phyloP scores from a whole-genome alignment of 1,139 yeast species.

The Meyerozyma athensensis region DNA sequence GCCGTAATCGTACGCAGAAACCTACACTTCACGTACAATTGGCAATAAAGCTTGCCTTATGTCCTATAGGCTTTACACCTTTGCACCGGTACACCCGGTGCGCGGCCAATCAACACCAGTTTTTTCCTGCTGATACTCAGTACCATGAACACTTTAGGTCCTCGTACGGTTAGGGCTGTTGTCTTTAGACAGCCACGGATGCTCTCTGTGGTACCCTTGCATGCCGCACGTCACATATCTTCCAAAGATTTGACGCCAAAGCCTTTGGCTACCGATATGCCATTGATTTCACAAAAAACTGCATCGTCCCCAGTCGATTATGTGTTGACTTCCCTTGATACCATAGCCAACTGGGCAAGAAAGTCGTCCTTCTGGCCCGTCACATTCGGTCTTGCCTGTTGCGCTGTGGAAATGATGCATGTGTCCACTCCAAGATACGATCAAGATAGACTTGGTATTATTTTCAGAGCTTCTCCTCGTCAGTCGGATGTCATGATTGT shows the following conservation, averaged over 20 bases:
- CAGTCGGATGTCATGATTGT: constrained; percentile 93
- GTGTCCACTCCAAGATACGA: constrained; percentile 89
- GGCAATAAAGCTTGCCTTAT: too few relatives aligned
- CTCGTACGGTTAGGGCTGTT: neutral
- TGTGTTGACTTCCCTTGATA: constrained; percentile 79
- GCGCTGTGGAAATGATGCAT: constrained; percentile 97
- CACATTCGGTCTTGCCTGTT: constrained; percentile 87
- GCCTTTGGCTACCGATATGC: constrained; percentile 39
- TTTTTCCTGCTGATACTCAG: constrained; percentile 3
- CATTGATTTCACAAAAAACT: constrained; percentile 42
- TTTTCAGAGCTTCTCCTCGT: constrained; percentile 93
- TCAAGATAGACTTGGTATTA: constrained; percentile 89
- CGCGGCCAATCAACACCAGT: constrained; percentile 4
- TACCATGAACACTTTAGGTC: neutral
- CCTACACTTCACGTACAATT: too few relatives aligned
- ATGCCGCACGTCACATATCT: constrained; percentile 24
- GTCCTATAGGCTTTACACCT: neutral
- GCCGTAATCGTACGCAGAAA: too few relatives aligned
- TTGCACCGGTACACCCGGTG: constrained; percentile 1
- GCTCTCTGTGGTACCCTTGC: constrained; percentile 2
- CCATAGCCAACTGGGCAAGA: constrained; percentile 88
- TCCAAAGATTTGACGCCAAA: constrained; percentile 44
- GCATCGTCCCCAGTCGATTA: constrained; percentile 62
- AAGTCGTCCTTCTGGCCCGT: constrained; percentile 94
- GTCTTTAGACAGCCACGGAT: constrained; percentile 2